Conservation (phyloP, 2,329 filamentous ascomycete genomes). For the Penicillium oxalicum region DNA sequence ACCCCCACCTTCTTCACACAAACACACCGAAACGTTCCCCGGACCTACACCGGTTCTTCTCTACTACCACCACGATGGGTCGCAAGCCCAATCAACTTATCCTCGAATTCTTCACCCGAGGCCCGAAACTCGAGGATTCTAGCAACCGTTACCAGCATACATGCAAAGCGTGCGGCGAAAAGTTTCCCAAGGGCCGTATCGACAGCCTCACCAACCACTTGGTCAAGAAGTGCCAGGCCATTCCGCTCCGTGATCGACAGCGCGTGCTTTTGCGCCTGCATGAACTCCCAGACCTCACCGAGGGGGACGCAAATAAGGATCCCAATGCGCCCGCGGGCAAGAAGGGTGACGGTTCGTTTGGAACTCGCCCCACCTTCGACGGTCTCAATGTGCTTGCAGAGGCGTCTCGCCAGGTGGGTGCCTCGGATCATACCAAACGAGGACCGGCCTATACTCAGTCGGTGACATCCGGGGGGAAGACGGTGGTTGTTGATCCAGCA, state of each 20-base stretch:
- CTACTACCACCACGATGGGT: conserved; percentile 55
- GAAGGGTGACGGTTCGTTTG: conserved; percentile 40
- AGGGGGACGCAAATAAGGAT: conserved; percentile 37
- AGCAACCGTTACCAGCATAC: conserved; percentile 90
- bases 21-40: neutral
- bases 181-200: conserved; percentile 82
- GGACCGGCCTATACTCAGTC: conserved; percentile 35
- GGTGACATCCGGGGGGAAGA: conserved; percentile 38
- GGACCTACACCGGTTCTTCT: neutral
- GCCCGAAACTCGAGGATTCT: conserved; percentile 77
- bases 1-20: neutral
- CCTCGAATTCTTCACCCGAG: conserved; percentile 80
- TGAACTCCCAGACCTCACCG: conserved; percentile 56
- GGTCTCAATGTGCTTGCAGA: conserved; percentile 82
- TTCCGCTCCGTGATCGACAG: conserved; percentile 67
- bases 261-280: conserved; percentile 68
- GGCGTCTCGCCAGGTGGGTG: conserved; percentile 71
- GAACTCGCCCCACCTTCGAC: conserved; percentile 60
- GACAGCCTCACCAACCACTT: conserved; percentile 77
- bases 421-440: conserved; percentile 43
- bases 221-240: conserved; percentile 77
- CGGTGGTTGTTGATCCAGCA: conserved; percentile 39
- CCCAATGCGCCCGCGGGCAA: conserved; percentile 28
- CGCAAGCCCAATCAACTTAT: conserved; percentile 79
- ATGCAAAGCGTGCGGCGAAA: conserved; percentile 80